Base-by-base conservation (phyloP, 108 stramenopile species). In the Fragilaria crotonensis region DNA sequence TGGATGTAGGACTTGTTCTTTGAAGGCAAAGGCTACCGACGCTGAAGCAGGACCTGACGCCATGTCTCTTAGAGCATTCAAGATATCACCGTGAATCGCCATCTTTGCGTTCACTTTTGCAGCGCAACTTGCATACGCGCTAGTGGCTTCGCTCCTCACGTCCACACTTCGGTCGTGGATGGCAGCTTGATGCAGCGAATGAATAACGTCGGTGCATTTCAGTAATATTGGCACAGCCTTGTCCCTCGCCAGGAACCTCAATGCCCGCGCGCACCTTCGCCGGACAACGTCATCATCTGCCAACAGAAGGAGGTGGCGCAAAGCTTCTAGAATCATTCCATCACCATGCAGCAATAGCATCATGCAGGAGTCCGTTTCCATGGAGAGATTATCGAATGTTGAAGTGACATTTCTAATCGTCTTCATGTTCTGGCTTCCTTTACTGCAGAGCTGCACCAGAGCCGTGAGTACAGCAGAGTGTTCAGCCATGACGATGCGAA, bases 271-370 rank as follows among this genome's bases (percentile, higher is more conserved):
- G 1, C 75, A 69, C 18, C 80, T 67, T 45, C 76, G 72, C 19
- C 80, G 68, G n/a, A 67, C 53, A 9, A 61, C 59, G 27, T 36
- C 25, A 44, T 77, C 70, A 5, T 61, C 36, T 21, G n/a, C 28
- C 14, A 11, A 11, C 7, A 14, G 7, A 7, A 41, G 14, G 14
- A 41, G 36, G 55, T 44, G 31, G 18, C 49, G 32, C 29, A 81
- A 33, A 18, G 73, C 21, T 23, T 62, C 41, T 0, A 76, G 18
- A 25, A 81, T 26, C 18, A 72, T 52, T 14, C 80, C 80, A 30
- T 81, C 75, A 5, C 80, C 76, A 31, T 81, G 70, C 26, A 75
- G 58, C 23, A 75, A 33, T 4, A 81, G 54, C 14, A 61, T 31
- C 1, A 70, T 51, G 57, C 63, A 67, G 5, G 72, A 54, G 29